Base-by-base conservation (phyloP, 192 early-diverging fungal genomes). In the Coemansia umbellata region DNA sequence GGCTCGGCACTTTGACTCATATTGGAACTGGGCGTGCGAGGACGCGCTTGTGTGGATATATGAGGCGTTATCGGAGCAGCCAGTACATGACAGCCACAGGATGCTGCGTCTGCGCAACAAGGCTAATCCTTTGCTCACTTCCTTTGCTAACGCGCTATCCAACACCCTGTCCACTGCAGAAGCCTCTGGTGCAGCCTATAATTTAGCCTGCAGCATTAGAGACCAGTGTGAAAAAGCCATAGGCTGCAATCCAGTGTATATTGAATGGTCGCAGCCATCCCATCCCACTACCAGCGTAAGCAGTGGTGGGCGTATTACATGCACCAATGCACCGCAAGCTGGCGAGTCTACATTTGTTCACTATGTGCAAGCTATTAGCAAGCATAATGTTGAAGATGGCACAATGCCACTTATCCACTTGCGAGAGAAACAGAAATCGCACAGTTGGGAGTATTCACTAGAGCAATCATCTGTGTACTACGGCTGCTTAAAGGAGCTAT, bases 21-120 rank as follows among this genome's bases (percentile, higher is more conserved):
- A 87, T 84, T 97, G 94, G 94, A 97, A 97, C 81, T 97, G 94
- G 94, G 82, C 92, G 30, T 74, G 53, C 44, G 55, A 55, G 13
- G 76, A 50, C 37, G 61, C 39, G 43, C 66, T 56, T 50, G 40
- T n/a, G 17, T 63, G 58, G 55, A 83, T 89, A 56, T 87, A 87
- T 63, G 89, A 87, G 40, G 22, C 37, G 0, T 2, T 6, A 2
- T 2, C n/a, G n/a, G n/a, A 14, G 3, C 37, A 39, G 37, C 15
- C 37, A 14, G n/a, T 85, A 3, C 15, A 28, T 5, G 27, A 26
- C 26, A 53, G 4, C 4, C 22, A 28, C 8, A 3, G 36, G 24
- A 11, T 53, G 14, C 37, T 26, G 24, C 19, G 19, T n/a, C n/a
- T n/a, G n/a, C n/a, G n/a, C n/a, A n/a, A n/a, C n/a, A n/a, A n/a